phyloP scores from a whole-genome alignment of 2,329 filamentous ascomycete genomes.

The Colletotrichum melonis region DNA sequence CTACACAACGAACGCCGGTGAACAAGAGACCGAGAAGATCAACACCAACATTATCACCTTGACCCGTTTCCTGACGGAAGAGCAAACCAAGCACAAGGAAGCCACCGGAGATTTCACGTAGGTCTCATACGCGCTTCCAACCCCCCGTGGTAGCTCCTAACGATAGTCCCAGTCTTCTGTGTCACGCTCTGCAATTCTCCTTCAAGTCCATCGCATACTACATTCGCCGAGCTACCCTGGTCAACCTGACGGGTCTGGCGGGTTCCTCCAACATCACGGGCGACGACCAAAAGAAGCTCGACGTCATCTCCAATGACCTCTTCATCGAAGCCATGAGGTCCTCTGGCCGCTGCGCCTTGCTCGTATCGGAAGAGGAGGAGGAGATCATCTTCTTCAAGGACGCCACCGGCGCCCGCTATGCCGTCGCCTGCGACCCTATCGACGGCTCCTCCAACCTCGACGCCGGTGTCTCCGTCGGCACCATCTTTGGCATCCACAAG shows the following conservation, averaged over 20 bases:
- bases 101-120: slow-evolving; percentile 99
- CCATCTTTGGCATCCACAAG: slow-evolving; percentile 96
- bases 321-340: slow-evolving; percentile 97
- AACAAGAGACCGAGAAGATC: slow-evolving; percentile 77
- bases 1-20: slow-evolving; percentile 50
- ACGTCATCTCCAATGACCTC: slow-evolving; percentile 98
- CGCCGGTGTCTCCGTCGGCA: slow-evolving; percentile 96
- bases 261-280: slow-evolving; percentile 95
- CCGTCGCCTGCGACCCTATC: slow-evolving; percentile 96
- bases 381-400: slow-evolving; percentile 88
- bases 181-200: slow-evolving; percentile 97
- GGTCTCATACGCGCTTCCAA: slow-evolving; percentile 45
- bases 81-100: slow-evolving; percentile 92
- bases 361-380: slow-evolving; percentile 99
- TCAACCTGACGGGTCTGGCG: slow-evolving; percentile 95
- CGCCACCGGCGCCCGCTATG: slow-evolving; percentile 83
- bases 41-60: slow-evolving; percentile 97
- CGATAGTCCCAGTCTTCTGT: slow-evolving; percentile 76
- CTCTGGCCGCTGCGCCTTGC: slow-evolving; percentile 87
- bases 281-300: slow-evolving; percentile 99
- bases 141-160: not conserved
- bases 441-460: slow-evolving; percentile 98
- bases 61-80: slow-evolving; percentile 94
- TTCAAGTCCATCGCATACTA: slow-evolving; percentile 99
- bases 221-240: slow-evolving; percentile 93